Percentiles rank a stretch among this genome's conserved stretches.
phyloP scores from a whole-genome alignment of 768 basidiomycete genomes.

The Leucogyrophana mollusca region DNA sequence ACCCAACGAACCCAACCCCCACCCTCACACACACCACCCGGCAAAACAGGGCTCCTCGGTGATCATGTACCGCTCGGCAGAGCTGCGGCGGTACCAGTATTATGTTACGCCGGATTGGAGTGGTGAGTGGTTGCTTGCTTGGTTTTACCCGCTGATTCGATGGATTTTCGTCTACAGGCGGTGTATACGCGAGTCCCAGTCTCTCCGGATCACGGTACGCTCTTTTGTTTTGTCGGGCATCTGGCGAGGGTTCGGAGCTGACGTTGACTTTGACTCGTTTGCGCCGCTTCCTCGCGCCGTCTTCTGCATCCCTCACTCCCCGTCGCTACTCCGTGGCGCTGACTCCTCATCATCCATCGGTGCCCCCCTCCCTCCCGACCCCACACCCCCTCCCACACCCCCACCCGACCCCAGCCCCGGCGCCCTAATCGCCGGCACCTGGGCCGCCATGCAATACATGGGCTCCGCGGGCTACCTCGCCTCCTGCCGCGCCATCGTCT shows the following conservation, averaged over 20 bases:
- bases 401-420: constrained; percentile 66
- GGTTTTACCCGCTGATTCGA: background rate
- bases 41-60: constrained; percentile 77
- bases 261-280: no score
- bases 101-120: constrained; percentile 82
- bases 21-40: no score
- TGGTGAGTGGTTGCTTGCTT: constrained; percentile 36
- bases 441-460: constrained; percentile 95
- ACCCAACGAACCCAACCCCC: no score
- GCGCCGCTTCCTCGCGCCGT: no score
- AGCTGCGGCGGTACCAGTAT: constrained; percentile 81
- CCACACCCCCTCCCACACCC: background rate
- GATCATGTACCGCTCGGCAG: constrained; percentile 86
- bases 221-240: background rate
- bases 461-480: constrained; percentile 88
- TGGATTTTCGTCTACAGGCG: constrained; percentile 48
- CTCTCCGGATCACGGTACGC: constrained; percentile 85
- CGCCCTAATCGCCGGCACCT: constrained; percentile 89
- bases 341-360: no score
- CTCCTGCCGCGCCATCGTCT: constrained; percentile 83
- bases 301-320: no score
- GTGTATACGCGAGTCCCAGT: constrained; percentile 88
- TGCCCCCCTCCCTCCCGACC: no score
- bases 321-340: no score
- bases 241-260: no score